Conservation (phyloP, 495 filamentous ascomycete species). For the Thozetella sp. region DNA sequence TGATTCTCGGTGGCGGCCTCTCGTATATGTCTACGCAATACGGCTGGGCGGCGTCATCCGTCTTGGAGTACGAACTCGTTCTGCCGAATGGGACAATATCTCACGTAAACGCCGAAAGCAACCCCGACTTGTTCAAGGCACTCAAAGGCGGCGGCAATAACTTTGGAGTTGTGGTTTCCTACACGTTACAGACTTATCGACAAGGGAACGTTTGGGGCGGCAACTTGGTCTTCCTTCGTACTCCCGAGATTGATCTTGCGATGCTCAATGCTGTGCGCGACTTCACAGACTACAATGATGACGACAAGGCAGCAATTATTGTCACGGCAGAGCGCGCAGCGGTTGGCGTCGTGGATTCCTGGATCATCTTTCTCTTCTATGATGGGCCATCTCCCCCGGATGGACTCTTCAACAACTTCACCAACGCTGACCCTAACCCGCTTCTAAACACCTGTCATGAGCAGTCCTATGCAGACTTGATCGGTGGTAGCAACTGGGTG, state of each 20-base stretch:
- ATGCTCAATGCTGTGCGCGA: constrained; percentile 54
- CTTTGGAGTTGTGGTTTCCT: constrained; percentile 52
- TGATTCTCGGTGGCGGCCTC: constrained; percentile 41
- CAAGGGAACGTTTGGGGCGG: constrained; percentile 56
- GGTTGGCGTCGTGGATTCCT: constrained; percentile 45
- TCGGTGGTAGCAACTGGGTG: constrained; percentile 29
- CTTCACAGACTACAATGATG: constrained; percentile 56
- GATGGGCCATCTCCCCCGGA: constrained; percentile 55
- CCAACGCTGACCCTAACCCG: constrained; percentile 11
- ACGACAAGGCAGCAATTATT: constrained; percentile 58
- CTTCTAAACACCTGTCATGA: constrained; percentile 18
- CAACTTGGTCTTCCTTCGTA: constrained; percentile 47
- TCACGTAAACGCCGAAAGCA: constrained; percentile 38
- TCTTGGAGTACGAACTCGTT: constrained; percentile 57
- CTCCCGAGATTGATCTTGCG: constrained; percentile 33
- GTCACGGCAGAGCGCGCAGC: constrained; percentile 51
- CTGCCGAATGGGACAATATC: constrained; percentile 57
- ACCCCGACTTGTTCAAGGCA: constrained; percentile 41
- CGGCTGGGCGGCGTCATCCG: constrained; percentile 58
- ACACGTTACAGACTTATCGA: constrained; percentile 46
- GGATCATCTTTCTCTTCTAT: constrained; percentile 65
- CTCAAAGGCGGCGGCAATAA: constrained; percentile 54
- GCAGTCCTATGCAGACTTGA: constrained; percentile 23
- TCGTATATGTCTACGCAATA: constrained; percentile 56
- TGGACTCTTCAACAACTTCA: constrained; percentile 57